These are phyloP conservation scores for Collybiopsis luxurians DNA, from an alignment of 768 basidiomycete genomes.

Conservation along the genomic window DNA sequence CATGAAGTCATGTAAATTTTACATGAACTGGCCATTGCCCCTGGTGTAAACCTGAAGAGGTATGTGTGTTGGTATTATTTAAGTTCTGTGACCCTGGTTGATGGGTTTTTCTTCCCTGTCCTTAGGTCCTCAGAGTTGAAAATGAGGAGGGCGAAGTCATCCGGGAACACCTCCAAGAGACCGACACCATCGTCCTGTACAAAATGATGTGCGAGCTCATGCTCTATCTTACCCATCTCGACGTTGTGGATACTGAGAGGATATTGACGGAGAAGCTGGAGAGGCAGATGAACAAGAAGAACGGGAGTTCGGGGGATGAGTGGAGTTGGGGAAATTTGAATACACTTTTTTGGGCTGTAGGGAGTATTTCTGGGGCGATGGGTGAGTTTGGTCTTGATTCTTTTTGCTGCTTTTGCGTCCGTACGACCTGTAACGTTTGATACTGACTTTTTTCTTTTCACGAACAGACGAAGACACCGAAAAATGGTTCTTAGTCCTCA, in stretches of 20 bases:
- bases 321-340: constrained; percentile 86
- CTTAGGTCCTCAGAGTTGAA: constrained; percentile 72
- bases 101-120: neutral
- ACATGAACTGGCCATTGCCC: too few species aligned
- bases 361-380: too few species aligned
- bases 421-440: neutral
- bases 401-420: too few species aligned
- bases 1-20: too few species aligned
- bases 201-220: constrained; percentile 79
- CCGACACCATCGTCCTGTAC: constrained; percentile 80
- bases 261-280: constrained; percentile 76
- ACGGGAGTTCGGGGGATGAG: too few species aligned
- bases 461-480: constrained; percentile 71
- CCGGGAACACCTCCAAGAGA: constrained; percentile 80
- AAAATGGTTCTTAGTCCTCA: constrained; percentile 78
- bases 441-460: neutral
- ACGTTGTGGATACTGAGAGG: constrained; percentile 72
- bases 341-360: constrained; percentile 83
- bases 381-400: constrained; percentile 50
- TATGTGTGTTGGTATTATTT: too few species aligned
- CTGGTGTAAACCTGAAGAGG: constrained; percentile 86
- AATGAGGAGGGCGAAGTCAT: constrained; percentile 86
- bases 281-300: constrained; percentile 75
- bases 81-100: too few species aligned
- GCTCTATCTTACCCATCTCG: constrained; percentile 77